These are phyloP conservation scores for Phialophora verrucosa DNA, from an alignment of 2,329 filamentous ascomycete genomes.

Conservation along the genomic window DNA sequence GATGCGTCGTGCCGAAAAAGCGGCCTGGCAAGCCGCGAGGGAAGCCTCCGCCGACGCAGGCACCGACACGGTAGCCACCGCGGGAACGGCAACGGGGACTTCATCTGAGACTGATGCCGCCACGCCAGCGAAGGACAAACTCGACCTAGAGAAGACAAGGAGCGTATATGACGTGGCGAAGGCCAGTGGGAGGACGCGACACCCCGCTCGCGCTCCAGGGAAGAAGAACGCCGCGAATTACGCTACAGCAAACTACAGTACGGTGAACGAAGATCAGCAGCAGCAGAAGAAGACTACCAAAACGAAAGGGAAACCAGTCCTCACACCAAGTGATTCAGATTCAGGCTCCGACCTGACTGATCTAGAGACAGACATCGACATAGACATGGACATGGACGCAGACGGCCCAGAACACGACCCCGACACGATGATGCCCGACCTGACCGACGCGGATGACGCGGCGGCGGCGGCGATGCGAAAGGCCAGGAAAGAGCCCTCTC, in stretches of 20 bases:
- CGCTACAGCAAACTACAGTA: neutral
- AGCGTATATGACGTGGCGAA: conserved; percentile 28
- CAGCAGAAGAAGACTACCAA: conserved; percentile 40
- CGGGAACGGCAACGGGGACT: neutral
- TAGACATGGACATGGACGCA: conserved; percentile 42
- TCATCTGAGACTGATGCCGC: conserved; percentile 10
- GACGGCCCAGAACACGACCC: neutral
- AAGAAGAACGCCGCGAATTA: neutral
- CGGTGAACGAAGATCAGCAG: conserved; percentile 1
- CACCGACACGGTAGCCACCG: neutral
- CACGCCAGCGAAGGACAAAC: conserved; percentile 2
- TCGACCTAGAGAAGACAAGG: conserved; percentile 17
- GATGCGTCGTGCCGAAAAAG: conserved; percentile 39
- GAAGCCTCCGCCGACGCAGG: conserved; percentile 29
- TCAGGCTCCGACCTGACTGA: conserved; percentile 45
- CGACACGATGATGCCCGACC: conserved; percentile 42
- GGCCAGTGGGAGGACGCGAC: conserved; percentile 37
- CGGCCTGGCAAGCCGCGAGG: conserved; percentile 38
- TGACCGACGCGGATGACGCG: conserved; percentile 43
- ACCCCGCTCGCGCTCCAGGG: conserved; percentile 41
- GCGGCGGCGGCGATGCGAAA: neutral
- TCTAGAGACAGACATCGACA: conserved; percentile 12
- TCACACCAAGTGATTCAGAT: conserved; percentile 3
- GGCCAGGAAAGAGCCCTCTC: conserved; percentile 1
- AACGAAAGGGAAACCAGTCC: neutral